Base-by-base conservation (phyloP, 192 early-diverging fungal genomes). In the Spizellomyces punctatus region DNA sequence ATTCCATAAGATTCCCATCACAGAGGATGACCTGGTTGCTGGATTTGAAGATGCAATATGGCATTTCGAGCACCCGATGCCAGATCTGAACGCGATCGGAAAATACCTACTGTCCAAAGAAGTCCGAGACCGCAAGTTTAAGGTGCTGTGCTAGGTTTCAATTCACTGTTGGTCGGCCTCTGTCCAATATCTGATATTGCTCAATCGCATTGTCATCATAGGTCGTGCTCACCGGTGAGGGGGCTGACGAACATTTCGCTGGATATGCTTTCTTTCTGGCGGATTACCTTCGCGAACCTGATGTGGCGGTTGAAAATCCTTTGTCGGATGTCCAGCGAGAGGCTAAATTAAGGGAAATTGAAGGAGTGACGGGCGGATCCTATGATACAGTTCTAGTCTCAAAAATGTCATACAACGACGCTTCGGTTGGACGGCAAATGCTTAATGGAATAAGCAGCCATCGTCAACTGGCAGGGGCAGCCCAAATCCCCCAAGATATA, bases 231-330 rank as follows among this genome's bases (percentile, higher is more conserved):
- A 58, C 57, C 57, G 57, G 57, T 10, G 57, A 58, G 41, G 57
- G 57, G 1, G 21, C 57, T 41, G 57, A 58, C 41, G 57, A 58
- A 58, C 57, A 58, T 58, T 58, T 58, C 41, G 57, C 57, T 8
- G 57, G 57, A 16, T 58, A 58, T 58, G 21, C 57, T 58, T 58
- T 58, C 41, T 58, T 58, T 58, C 57, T 58, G 57, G 57, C 14
- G 5, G 57, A 58, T 16, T 21, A 21, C 41, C 57, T 58, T 58
- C 57, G 57, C 3, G 57, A 58, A 58, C 41, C 57, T 16, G 57
- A 58, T 10, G 41, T 21, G 5, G 57, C 21, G 5, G 7, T 21
- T 21, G 57, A 21, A 58, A 41, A 58, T 21, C 41, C 41, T 10
- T 58, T 58, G 14, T 8, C 57, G 22, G 21, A 41, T 41, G 57